Evolutionary conservation across 2,329 filamentous ascomycete species (phyloP).

Genomic region (Alternaria triticimaculans): DNA sequence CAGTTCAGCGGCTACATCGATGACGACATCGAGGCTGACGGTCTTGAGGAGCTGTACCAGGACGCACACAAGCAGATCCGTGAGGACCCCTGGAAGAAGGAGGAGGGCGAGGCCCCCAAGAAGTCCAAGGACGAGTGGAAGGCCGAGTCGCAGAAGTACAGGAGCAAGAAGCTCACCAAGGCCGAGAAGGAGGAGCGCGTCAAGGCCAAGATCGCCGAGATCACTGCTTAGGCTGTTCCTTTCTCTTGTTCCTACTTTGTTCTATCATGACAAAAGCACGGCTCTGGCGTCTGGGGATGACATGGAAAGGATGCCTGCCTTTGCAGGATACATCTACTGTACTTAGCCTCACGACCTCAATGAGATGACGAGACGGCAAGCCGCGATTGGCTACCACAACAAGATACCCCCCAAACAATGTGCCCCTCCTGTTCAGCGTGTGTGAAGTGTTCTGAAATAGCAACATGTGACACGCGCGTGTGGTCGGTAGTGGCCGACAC

Average conservation of each 20-base stretch:
- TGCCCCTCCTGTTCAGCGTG: not conserved
- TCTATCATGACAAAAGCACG: constrained; percentile 45
- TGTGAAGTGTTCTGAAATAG: constrained; percentile 3
- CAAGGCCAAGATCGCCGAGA: constrained; percentile 88
- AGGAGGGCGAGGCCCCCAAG: constrained; percentile 74
- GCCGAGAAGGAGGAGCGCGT: constrained; percentile 83
- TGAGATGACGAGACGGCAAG: constrained; percentile 40
- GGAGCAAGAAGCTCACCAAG: constrained; percentile 76
- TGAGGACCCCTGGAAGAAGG: constrained; percentile 97
- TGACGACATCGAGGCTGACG: constrained; percentile 94
- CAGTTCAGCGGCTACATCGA: constrained; percentile 99
- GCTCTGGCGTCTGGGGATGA: constrained; percentile 46
- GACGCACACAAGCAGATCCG: constrained; percentile 97
- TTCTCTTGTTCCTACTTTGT: constrained; percentile 23
- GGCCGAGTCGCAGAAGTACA: constrained; percentile 92
- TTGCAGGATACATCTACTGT: constrained; percentile 31
- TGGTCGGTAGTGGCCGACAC: not conserved
- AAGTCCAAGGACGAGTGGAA: constrained; percentile 99
- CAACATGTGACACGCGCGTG: not conserved
- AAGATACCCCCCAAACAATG: constrained; percentile 9
- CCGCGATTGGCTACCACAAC: constrained; percentile 31
- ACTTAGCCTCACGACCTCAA: constrained; percentile 41
- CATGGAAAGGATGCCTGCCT: constrained; percentile 38
- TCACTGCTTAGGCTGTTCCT: constrained; percentile 59
- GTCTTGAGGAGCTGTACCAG: constrained; percentile 93